phyloP scores from a whole-genome alignment of 1,284 basidiomycete species.

The Ceratobasidium sp. region DNA sequence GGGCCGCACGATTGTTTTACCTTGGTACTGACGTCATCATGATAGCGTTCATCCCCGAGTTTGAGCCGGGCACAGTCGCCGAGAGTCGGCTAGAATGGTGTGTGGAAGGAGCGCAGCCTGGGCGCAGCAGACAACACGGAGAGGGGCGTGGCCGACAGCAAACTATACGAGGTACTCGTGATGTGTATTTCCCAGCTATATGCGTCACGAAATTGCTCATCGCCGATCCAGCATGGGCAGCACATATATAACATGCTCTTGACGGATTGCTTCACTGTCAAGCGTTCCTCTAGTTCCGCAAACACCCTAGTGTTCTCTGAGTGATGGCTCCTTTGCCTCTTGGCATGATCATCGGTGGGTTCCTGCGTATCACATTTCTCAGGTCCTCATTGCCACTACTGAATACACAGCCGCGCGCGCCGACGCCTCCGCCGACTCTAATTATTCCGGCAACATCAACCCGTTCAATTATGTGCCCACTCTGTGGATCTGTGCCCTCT shows the following conservation, averaged over 20 bases:
- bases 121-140: neutral
- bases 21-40: neutral
- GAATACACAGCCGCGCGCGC: constrained; percentile 7
- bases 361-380: neutral
- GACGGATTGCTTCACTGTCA: neutral
- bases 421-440: neutral
- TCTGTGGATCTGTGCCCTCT: constrained; percentile 38
- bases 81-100: neutral
- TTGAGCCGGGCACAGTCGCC: neutral
- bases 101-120: too few relatives aligned
- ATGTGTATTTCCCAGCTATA: neutral
- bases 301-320: neutral
- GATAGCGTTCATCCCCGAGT: neutral
- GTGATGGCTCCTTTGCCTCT: neutral
- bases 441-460: neutral
- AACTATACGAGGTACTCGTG: neutral
- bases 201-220: constrained; percentile 17
- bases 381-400: neutral
- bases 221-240: neutral
- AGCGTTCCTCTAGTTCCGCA: neutral
- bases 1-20: neutral
- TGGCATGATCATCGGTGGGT: neutral
- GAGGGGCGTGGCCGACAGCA: neutral
- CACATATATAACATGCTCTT: neutral
- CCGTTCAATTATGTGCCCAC: constrained; percentile 39